Evolutionary conservation across 2,329 filamentous ascomycete genomes (phyloP).

Genomic region (Ceratocystis papillata): DNA sequence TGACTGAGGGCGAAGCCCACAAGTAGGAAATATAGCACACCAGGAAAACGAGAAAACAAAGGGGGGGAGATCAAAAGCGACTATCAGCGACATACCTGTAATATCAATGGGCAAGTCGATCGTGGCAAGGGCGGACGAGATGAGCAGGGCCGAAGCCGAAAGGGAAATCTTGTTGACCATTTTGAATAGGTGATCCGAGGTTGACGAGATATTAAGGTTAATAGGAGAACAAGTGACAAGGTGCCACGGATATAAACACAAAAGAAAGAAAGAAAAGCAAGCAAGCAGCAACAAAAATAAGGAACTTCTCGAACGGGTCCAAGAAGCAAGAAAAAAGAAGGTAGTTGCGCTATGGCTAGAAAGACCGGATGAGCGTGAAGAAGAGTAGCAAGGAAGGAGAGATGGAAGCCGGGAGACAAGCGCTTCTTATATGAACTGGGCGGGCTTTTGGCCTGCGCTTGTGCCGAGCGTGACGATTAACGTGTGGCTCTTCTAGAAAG

Average conservation of each 20-base stretch:
- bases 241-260: not conserved
- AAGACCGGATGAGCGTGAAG: constrained; percentile 11
- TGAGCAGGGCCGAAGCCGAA: constrained; percentile 11
- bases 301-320: not conserved
- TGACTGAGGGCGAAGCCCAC: not conserved
- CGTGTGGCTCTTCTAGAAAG: not conserved
- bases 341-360: not conserved
- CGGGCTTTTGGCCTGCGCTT: not conserved
- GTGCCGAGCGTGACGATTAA: not conserved
- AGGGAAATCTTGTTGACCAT: constrained; percentile 19
- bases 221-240: not conserved
- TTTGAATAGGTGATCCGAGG: not conserved
- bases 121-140: not conserved
- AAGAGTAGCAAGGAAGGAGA: not conserved
- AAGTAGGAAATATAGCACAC: not conserved
- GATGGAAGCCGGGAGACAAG: not conserved
- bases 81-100: not conserved
- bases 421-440: not conserved
- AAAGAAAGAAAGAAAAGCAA: not conserved
- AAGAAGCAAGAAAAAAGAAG: constrained; percentile 5
- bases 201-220: constrained; percentile 3
- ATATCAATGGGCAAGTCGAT: not conserved
- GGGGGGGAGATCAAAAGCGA: not conserved
- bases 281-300: not conserved
- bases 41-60: not conserved